Evolutionary conservation across 31 red algal genomes (phyloP).

Genomic region (Asparagopsis taxiformis): DNA sequence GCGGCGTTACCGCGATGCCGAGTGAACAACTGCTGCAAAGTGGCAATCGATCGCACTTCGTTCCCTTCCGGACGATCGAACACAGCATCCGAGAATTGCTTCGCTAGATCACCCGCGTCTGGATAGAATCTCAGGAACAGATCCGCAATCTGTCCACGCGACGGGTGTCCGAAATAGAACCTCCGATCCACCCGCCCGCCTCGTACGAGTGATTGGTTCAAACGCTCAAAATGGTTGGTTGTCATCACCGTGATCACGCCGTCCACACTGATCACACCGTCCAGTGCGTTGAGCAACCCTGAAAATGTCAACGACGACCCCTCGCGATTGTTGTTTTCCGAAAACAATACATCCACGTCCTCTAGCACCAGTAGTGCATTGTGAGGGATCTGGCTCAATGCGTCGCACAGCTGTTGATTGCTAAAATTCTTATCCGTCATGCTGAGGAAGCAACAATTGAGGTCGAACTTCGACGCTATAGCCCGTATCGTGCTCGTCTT

Average conservation of each 20-base stretch:
- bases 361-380: slow-evolving; percentile 48
- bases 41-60: slow-evolving; percentile 24
- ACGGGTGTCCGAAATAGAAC: slow-evolving; percentile 10
- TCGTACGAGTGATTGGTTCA: slow-evolving; percentile 51
- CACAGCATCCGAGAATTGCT: not conserved
- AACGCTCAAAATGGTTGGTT: slow-evolving; percentile 40
- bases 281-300: slow-evolving; percentile 56
- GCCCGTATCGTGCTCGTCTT: slow-evolving; percentile 58
- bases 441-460: slow-evolving; percentile 33
- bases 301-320: not conserved
- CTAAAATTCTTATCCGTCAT: slow-evolving; percentile 46
- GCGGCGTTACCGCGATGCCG: slow-evolving; percentile 4
- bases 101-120: not conserved
- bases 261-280: slow-evolving; percentile 55
- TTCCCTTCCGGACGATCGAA: slow-evolving; percentile 1
- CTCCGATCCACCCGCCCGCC: slow-evolving; percentile 55
- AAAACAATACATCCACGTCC: slow-evolving; percentile 44
- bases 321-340: not conserved
- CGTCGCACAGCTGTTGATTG: slow-evolving; percentile 34
- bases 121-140: slow-evolving; percentile 51
- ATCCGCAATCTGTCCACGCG: slow-evolving; percentile 18
- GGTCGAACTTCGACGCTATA: slow-evolving; percentile 24
- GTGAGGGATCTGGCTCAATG: slow-evolving; percentile 12
- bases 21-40: slow-evolving; percentile 24
- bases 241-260: slow-evolving; percentile 60